Evolutionary conservation across 305 asterid species (phyloP), one percentile per base, ranked within the genome.

Genomic region (Coffea humblotiana): DNA sequence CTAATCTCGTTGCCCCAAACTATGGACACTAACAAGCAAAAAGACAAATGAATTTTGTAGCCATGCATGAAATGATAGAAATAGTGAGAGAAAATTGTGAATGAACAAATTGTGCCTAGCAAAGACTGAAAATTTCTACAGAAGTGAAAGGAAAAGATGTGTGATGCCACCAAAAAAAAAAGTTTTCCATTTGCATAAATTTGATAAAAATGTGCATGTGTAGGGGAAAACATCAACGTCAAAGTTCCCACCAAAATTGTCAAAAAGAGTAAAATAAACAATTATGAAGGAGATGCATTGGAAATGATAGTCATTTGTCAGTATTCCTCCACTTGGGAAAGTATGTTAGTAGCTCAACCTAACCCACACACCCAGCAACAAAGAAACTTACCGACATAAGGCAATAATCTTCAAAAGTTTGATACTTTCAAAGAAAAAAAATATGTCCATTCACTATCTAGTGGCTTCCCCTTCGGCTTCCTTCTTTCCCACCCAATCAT

Each of bases 11-110:
- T 72, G 35, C 45, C 63, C 23, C 14, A 27, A 6, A 15, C 18
- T 47, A 12, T 29, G 61, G 43, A 72, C 40, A 47, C 40, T 8
- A 2, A 4, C 10, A 32, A 14, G 43, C 43, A 27, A 47, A n/a
- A 14, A 66, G 12, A 48, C 58, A 71, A 68, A 37, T 15, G 12
- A 71, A 60, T 47, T 75, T 65, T 52, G 77, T 19, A 72, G 35
- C 29, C 83, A 72, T 76, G 78, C 78, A 70, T 32, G 40, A 48
- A 52, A 64, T 32, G 35, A 51, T 47, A 27, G n/a, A 10, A 63
- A 23, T 0, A 63, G 43, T 12, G 51, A 29, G 73, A 21, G 15
- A 40, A 69, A 66, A 74, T 35, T 49, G 18, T 58, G 78, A 56
- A 40, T 21, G 58, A 81, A 58, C 15, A 13, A 52, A 13, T 52